Conservation (phyloP, 1,284 basidiomycete species). For the Cryptococcus hybrid region DNA sequence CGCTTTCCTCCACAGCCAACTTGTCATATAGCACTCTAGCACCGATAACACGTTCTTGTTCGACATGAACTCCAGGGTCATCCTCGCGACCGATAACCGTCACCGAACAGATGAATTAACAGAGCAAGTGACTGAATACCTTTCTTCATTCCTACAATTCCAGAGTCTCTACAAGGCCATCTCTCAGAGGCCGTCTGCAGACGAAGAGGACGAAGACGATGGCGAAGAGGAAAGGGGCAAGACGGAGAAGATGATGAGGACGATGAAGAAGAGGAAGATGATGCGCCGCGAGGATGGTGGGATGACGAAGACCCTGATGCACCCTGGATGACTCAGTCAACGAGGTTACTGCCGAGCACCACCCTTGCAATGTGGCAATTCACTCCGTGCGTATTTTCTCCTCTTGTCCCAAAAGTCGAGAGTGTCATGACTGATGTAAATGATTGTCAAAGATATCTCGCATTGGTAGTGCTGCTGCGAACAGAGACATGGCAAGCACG, state of each 20-base stretch:
- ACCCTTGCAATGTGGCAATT: conserved; percentile 85
- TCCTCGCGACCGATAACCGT: conserved; percentile 76
- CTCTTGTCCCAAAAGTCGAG: neutral
- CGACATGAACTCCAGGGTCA: conserved; percentile 79
- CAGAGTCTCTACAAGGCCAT: conserved; percentile 75
- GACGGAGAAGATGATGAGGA: conserved; percentile 3
- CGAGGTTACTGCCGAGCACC: conserved; percentile 55
- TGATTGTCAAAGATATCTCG: conserved; percentile 54
- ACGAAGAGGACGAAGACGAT: conserved; percentile 1
- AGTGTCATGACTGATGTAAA: neutral
- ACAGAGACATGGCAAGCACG: conserved; percentile 74
- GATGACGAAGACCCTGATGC: conserved; percentile 47
- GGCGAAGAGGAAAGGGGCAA: neutral
- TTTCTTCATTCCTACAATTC: conserved; percentile 83
- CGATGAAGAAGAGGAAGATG: conserved; percentile 22
- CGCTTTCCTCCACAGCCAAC: neutral
- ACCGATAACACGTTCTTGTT: conserved; percentile 92
- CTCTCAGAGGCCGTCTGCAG: neutral
- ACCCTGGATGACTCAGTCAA: conserved; percentile 46
- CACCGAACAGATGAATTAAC: conserved; percentile 69
- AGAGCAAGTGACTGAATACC: conserved; percentile 85
- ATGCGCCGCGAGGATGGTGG: conserved; percentile 36
- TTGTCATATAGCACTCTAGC: conserved; percentile 65
- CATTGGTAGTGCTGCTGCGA: conserved; percentile 76
- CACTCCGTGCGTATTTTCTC: conserved; percentile 57